These are phyloP conservation scores for Gracilaria gracilis DNA, from an alignment of 23 red algal species.

Conservation along the genomic window DNA sequence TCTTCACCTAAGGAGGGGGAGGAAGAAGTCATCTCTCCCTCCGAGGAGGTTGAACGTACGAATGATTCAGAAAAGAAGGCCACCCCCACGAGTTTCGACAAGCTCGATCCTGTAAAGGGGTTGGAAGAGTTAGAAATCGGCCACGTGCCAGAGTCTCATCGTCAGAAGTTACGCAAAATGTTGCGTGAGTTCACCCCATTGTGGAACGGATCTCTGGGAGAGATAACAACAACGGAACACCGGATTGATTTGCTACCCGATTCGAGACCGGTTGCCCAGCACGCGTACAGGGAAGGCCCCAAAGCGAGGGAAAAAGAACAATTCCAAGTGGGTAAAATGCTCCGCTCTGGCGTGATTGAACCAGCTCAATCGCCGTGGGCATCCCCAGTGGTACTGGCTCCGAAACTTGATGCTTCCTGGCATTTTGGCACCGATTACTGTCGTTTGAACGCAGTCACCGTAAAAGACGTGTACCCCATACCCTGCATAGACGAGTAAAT, in stretches of 20 bases:
- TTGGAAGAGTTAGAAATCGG: no score
- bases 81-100: not conserved
- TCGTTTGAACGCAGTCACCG: no score
- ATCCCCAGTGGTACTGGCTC: slow-evolving; percentile 7
- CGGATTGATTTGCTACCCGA: not conserved
- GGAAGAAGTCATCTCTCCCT: no score
- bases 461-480: not conserved
- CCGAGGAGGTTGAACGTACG: not conserved
- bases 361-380: not conserved
- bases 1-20: no score
- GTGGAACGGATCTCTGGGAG: not conserved
- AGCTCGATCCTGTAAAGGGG: not conserved
- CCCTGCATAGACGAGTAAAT: slow-evolving; percentile 10
- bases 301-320: not conserved
- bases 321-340: slow-evolving; percentile 3
- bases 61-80: not conserved
- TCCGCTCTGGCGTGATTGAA: not conserved
- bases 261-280: not conserved
- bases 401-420: not conserved
- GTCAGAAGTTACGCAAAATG: not conserved
- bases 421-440: not conserved
- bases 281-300: not conserved
- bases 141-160: not conserved
- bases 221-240: slow-evolving; percentile 9
- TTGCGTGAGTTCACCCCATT: not conserved